Conservation (phyloP, 129 eudicot genomes). For the Artemisia argyi region DNA sequence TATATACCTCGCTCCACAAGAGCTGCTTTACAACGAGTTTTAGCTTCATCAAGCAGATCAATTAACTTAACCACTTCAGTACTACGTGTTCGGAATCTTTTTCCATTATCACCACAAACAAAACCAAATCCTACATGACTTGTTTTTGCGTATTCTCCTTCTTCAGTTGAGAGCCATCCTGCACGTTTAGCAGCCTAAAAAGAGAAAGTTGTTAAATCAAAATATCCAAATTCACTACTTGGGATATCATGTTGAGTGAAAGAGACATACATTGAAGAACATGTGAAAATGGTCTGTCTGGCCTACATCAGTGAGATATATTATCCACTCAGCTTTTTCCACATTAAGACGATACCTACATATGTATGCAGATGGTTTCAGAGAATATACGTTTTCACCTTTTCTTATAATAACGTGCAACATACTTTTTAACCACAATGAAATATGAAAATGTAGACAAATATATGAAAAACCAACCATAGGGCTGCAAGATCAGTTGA, state of each 20-base stretch:
- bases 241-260: not conserved
- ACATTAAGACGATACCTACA: conserved; percentile 92
- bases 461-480: too few relatives aligned
- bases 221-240: not conserved
- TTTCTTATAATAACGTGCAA: not conserved
- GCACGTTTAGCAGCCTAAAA: conserved; percentile 84
- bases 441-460: too few relatives aligned
- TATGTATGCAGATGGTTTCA: not conserved
- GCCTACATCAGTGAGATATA: conserved; percentile 93
- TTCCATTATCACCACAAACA: conserved; percentile 96
- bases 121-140: conserved; percentile 97
- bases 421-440: too few relatives aligned
- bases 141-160: conserved; percentile 59
- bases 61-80: conserved; percentile 62
- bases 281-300: conserved; percentile 94
- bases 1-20: conserved; percentile 76
- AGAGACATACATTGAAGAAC: conserved; percentile 80
- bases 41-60: conserved; percentile 97
- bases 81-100: conserved; percentile 26
- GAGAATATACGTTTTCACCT: not conserved
- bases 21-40: conserved; percentile 71
- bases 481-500: too few relatives aligned
- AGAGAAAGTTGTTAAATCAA: not conserved
- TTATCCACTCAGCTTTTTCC: conserved; percentile 93
- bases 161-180: conserved; percentile 88